Percentiles rank a stretch among this genome's conserved stretches.
Conservation (phyloP, 2,329 filamentous ascomycete genomes). For the Boeremia exigua region DNA sequence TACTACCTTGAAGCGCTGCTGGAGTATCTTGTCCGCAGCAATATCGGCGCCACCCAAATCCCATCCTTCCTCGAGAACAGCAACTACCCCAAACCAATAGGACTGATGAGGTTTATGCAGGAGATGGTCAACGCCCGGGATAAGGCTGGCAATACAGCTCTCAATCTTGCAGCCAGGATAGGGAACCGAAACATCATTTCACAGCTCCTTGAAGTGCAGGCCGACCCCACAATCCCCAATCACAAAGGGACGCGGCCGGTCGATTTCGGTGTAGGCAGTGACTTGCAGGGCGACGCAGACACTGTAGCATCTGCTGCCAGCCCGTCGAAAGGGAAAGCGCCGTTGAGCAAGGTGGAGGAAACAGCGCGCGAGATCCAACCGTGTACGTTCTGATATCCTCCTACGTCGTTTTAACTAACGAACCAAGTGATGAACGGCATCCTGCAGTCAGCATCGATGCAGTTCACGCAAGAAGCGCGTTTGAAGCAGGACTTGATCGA, state of each 20-base stretch:
- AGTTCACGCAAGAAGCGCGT: constrained; percentile 81
- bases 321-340: constrained; percentile 47
- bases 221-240: constrained; percentile 90
- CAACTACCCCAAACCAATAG: constrained; percentile 70
- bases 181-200: constrained; percentile 94
- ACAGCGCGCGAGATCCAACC: constrained; percentile 80
- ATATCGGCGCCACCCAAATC: constrained; percentile 42
- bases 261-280: constrained; percentile 91
- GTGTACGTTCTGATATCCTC: constrained; percentile 62
- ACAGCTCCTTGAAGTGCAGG: constrained; percentile 93
- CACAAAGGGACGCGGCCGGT: constrained; percentile 84
- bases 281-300: constrained; percentile 54
- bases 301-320: constrained; percentile 46
- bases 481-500: constrained; percentile 86
- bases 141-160: constrained; percentile 89
- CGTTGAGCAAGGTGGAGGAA: constrained; percentile 64
- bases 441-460: constrained; percentile 76
- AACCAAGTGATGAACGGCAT: constrained; percentile 75
- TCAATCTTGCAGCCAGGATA: constrained; percentile 92
- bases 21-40: constrained; percentile 89
- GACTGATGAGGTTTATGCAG: constrained; percentile 90
- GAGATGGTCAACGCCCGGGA: constrained; percentile 97
- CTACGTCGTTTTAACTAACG: background rate
- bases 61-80: constrained; percentile 58
- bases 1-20: constrained; percentile 95